Percentiles rank a stretch among this genome's conserved stretches.
These are phyloP conservation scores for Nicotiana paniculata DNA, from an alignment of 257 asterid genomes.

Conservation along the genomic window DNA sequence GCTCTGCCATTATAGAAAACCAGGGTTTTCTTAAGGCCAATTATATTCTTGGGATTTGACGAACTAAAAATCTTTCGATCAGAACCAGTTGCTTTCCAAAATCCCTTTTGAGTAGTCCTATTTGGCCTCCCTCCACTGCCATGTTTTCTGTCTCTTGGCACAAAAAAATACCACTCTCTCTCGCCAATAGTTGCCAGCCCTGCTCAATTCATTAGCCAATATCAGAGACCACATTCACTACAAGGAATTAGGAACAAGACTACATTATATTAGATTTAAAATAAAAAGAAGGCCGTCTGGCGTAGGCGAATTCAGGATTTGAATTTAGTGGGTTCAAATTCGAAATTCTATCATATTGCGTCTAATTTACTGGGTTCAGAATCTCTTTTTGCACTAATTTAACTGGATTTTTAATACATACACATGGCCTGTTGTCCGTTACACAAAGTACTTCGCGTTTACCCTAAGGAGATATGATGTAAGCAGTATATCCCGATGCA, in stretches of 20 bases:
- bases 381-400: too few species aligned
- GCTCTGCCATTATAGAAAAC: constrained; percentile 74
- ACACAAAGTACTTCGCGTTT: too few species aligned
- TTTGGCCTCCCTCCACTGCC: constrained; percentile 73
- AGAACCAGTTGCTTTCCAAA: constrained; percentile 83
- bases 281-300: too few species aligned
- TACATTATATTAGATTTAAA: neutral
- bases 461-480: too few species aligned
- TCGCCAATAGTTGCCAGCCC: constrained; percentile 69
- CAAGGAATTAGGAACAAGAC: neutral
- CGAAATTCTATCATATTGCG: too few species aligned
- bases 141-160: constrained; percentile 50
- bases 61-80: constrained; percentile 41
- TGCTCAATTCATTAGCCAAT: constrained; percentile 5
- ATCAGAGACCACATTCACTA: neutral
- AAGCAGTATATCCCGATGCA: too few species aligned
- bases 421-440: too few species aligned
- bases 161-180: constrained; percentile 77
- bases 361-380: too few species aligned
- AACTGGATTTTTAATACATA: too few species aligned
- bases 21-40: constrained; percentile 60
- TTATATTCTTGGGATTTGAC: constrained; percentile 36
- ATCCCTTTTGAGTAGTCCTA: constrained; percentile 54
- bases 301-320: too few species aligned
- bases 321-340: too few species aligned